A percentile compares a stretch with the other conserved stretches of the same genome.
Evolutionary conservation across 2,329 filamentous ascomycete genomes (phyloP).

Genomic region (Aspergillus unguis): DNA sequence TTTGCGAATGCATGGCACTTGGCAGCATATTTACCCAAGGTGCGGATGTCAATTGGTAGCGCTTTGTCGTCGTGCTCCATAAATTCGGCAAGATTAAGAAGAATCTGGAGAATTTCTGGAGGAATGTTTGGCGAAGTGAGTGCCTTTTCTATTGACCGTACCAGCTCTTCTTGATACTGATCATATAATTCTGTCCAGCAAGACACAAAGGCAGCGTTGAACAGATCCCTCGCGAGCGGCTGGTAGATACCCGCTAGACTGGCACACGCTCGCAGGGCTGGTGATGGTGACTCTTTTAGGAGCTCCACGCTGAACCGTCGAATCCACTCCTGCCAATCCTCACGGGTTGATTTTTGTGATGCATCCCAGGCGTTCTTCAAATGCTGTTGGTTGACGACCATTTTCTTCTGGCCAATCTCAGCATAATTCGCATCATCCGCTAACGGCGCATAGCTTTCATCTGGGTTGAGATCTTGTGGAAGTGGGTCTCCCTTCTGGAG

Average conservation of each 20-base stretch:
- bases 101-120: constrained; percentile 86
- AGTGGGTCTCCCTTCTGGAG: constrained; percentile 90
- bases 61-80: constrained; percentile 99
- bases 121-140: constrained; percentile 94
- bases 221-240: constrained; percentile 85
- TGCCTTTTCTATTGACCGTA: constrained; percentile 90
- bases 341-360: constrained; percentile 90
- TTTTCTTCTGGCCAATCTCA: constrained; percentile 85
- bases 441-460: constrained; percentile 73
- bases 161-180: constrained; percentile 93
- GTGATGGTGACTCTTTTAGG: constrained; percentile 91
- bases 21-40: constrained; percentile 88
- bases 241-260: constrained; percentile 87
- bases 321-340: constrained; percentile 99
- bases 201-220: constrained; percentile 98
- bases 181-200: constrained; percentile 99
- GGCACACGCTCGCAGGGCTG: constrained; percentile 88
- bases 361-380: constrained; percentile 97
- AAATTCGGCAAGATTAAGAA: constrained; percentile 96
- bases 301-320: constrained; percentile 93
- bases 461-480: constrained; percentile 90
- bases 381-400: constrained; percentile 96
- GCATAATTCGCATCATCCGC: constrained; percentile 76
- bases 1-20: constrained; percentile 98
- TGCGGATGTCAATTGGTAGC: constrained; percentile 92